These are phyloP conservation scores for Sugiyamaella mastotermitis DNA, from an alignment of 805 yeast genomes.

Conservation along the genomic window DNA sequence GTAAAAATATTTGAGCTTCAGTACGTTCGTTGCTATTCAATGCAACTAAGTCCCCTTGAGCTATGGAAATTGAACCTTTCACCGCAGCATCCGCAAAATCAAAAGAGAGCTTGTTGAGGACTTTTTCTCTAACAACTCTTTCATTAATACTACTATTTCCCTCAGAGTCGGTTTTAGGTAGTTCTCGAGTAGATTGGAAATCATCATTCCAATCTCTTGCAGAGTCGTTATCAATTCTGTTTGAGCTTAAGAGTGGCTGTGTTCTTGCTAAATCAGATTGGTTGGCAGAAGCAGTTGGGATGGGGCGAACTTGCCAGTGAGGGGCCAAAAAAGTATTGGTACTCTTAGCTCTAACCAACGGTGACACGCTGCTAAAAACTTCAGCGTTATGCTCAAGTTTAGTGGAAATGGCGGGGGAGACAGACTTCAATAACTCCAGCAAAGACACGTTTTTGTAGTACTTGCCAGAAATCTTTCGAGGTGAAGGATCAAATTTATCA, in stretches of 20 bases:
- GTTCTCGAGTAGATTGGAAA: conserved; percentile 72
- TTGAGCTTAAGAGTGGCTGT: conserved; percentile 50
- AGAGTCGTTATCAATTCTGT: conserved; percentile 48
- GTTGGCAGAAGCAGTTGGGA: conserved; percentile 17
- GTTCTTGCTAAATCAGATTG: conserved; percentile 51
- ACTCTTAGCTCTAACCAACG: conserved; percentile 39
- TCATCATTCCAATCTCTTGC: conserved; percentile 88
- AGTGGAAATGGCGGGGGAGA: conserved; percentile 57
- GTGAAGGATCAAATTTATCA: conserved; percentile 62
- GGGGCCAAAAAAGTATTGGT: conserved; percentile 52
- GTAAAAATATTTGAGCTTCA: conserved; percentile 59
- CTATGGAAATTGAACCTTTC: conserved; percentile 70
- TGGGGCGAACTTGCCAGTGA: conserved; percentile 66
- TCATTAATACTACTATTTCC: conserved; percentile 48
- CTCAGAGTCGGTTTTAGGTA: conserved; percentile 37
- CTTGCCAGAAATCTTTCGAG: conserved; percentile 31
- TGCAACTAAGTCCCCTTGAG: conserved; percentile 67
- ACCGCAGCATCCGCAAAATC: conserved; percentile 76
- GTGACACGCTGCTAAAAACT: conserved; percentile 25
- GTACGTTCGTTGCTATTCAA: conserved; percentile 72
- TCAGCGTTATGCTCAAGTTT: conserved; percentile 49
- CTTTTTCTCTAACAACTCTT: conserved; percentile 67
- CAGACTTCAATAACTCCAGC: conserved; percentile 50
- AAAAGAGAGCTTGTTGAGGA: conserved; percentile 60
- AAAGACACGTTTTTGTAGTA: conserved; percentile 45